Conservation (phyloP, 108 stramenopile genomes). For the Nannochloropsis salina region DNA sequence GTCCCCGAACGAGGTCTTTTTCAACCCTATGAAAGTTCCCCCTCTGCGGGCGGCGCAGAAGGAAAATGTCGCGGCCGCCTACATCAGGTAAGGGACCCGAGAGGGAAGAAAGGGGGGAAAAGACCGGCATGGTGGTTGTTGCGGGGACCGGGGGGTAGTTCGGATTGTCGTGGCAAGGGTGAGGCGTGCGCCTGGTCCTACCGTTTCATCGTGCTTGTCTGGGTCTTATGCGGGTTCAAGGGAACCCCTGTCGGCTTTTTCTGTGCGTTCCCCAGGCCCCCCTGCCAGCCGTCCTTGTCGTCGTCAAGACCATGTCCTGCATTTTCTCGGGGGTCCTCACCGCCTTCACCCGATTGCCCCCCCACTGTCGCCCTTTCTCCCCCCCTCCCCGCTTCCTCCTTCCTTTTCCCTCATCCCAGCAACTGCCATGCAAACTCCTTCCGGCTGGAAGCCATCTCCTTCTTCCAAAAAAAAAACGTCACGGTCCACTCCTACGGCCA, state of each 20-base stretch:
- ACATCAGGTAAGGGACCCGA: not conserved
- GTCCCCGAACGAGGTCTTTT: not conserved
- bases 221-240: no score
- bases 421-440: not conserved
- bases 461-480: not conserved
- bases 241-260: no score
- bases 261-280: no score
- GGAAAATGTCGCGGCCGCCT: not conserved
- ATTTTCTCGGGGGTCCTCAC: no score
- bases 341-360: not conserved
- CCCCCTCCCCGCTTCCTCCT: not conserved
- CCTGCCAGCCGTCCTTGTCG: no score
- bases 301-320: no score
- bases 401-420: not conserved
- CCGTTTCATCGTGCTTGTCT: no score
- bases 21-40: conserved; percentile 12
- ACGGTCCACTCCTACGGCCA: not conserved
- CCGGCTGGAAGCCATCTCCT: not conserved
- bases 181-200: no score
- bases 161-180: no score
- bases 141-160: no score
- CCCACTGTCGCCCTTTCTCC: not conserved
- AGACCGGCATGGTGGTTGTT: no score
- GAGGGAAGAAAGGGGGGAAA: no score
- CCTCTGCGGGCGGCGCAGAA: not conserved